Conservation (phyloP, 2,329 filamentous ascomycete species). For the Dryadomyces quercivorus region DNA sequence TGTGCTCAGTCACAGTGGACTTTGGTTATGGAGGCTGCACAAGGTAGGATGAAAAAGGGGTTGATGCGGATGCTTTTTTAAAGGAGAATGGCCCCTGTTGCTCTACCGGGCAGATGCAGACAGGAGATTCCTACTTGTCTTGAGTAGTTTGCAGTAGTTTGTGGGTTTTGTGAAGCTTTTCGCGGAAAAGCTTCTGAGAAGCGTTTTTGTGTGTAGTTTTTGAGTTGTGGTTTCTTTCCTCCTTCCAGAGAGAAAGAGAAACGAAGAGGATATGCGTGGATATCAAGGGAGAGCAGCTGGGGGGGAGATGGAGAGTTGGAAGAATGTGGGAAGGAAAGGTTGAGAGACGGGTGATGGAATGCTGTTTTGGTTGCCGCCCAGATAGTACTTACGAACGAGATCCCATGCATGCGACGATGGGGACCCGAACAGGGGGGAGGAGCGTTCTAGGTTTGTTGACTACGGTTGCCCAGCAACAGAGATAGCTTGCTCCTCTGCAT, state of each 20-base stretch:
- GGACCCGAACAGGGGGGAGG: background rate
- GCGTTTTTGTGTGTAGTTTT: background rate
- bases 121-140: background rate
- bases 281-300: background rate
- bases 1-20: slow-evolving; percentile 36
- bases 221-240: background rate
- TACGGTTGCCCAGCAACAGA: slow-evolving; percentile 12
- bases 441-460: slow-evolving; percentile 10
- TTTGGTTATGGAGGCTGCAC: slow-evolving; percentile 13
- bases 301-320: background rate
- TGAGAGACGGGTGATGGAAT: slow-evolving; percentile 12
- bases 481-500: background rate
- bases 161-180: background rate
- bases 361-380: slow-evolving; percentile 3
- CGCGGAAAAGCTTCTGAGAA: background rate
- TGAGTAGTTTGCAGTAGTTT: background rate
- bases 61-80: background rate
- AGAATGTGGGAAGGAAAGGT: slow-evolving; percentile 1
- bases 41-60: background rate
- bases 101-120: background rate
- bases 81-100: background rate
- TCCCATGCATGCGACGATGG: slow-evolving; percentile 6
- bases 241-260: background rate
- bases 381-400: background rate
- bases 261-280: background rate